Base-by-base conservation (phyloP, 2,329 filamentous ascomycete species). In the Trichoderma koningii region DNA sequence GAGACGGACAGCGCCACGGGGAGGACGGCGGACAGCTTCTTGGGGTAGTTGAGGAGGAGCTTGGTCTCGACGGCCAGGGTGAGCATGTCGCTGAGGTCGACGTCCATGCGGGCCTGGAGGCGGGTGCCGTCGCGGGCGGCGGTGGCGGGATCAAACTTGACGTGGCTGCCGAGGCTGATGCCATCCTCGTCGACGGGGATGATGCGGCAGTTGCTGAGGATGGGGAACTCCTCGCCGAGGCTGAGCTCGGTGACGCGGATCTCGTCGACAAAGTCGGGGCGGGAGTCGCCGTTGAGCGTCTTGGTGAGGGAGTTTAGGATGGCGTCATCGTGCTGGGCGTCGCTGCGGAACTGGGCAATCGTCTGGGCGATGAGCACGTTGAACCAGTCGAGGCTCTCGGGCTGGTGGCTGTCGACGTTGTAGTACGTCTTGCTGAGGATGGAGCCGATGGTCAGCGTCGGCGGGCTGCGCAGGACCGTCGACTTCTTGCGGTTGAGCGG, bases 381-480 rank as follows among this genome's bases (percentile, higher is more conserved):
- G 83, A 99, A 98, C 95, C 95, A 99, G 77, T 99, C 95, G 67
- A 99, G 79, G 65, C 91, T 96, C 77, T 99, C 95, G 1, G 95
- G 95, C 77, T 98, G 95, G 76, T 99, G 95, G 66, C 92, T 93
- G 71, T 96, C 86, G 50, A 95, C 92, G 74, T 96, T 97, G 80
- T 99, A 99, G 77, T 97, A 99, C 23, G 95, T 98, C 80, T 99
- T 99, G 71, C 89, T 89, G 28, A 99, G 84, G 67, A 99, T 97
- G 10, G 93, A 96, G 57, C 90, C 90, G n/a, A 96, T 96, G 5
- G 93, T 96, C 19, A 96, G 86, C 4, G 86, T 85, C 0, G 90
- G 89, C 0, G 90, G 85, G 19, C 87, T 88, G 5, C 91, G 85
- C 7, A 95, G 82, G 15, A 94, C 87, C 72, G 85, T 90, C 34